Evolutionary conservation across 805 yeast genomes (phyloP), one percentile per base, ranked within the genome.

Genomic region (Zygotorulaspora sp.): DNA sequence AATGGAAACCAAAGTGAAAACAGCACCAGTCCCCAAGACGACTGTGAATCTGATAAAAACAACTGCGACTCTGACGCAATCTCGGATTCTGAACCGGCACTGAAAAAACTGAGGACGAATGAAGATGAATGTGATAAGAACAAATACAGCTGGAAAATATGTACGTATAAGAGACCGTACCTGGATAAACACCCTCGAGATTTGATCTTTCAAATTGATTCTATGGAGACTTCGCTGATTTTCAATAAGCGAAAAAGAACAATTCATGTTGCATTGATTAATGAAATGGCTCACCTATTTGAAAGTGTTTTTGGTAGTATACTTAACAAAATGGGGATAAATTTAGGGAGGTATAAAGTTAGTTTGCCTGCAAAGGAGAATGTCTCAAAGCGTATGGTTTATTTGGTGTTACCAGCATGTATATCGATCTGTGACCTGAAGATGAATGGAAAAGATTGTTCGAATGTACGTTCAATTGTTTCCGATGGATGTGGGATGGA

Each of bases 81-180:
- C 30, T 24, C 23, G 15, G 32, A 30, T 41, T 24, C 43, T 32
- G 35, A 42, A 14, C 54, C 61, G 3, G 37, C 45, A 8, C 7
- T 24, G 6, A 53, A 49, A 30, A 53, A 37, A 23, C 19, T 26
- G 16, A 54, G 44, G 36, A 16, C 25, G 12, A 24, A 14, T 11
- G 12, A 12, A 18, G 19, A 29, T 6, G 27, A 35, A 16, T 38
- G 47, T 4, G 48, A 47, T 3, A 35, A 42, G 19, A 13, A 25
- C 16, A 28, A 11, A 18, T 26, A 16, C 32, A 34, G 20, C 23
- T 52, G 47, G 53, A 40, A 26, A 20, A 35, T 45, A 8, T 47
- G 65, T 1, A 49, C 53, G 31, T 76, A 72, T 53, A 62, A 65
- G 19, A 63, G 82, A 32, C 78, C 77, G 1, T 71, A 50, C 47